Percentiles rank a stretch among this genome's conserved stretches.
These are phyloP conservation scores for Eucalyptus microcorys DNA, from an alignment of 345 rosid genomes.

Conservation along the genomic window DNA sequence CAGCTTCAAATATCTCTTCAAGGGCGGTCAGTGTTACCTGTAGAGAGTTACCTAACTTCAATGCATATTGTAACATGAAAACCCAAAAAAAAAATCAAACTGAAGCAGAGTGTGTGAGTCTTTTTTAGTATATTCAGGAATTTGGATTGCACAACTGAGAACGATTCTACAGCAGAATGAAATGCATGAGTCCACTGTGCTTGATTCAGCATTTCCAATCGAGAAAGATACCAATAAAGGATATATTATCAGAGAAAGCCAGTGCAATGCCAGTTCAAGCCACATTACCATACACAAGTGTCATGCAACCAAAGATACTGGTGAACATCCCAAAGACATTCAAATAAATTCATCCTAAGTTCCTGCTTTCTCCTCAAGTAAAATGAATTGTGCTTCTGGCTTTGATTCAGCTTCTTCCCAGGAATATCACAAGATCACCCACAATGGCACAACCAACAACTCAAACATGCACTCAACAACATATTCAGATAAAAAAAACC, in stretches of 20 bases:
- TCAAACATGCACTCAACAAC: not conserved
- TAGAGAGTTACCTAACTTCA: not conserved
- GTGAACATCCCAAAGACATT: not conserved
- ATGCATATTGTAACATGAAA: not conserved
- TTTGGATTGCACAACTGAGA: not conserved
- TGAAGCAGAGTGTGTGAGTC: not conserved
- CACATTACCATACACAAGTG: not conserved
- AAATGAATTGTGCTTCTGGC: not conserved
- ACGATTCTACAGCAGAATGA: not conserved
- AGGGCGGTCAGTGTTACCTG: slow-evolving; percentile 92
- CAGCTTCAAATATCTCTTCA: slow-evolving; percentile 90
- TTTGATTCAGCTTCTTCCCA: not conserved
- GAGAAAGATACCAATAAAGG: not conserved
- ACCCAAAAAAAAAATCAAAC: not conserved
- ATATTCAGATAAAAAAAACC: not conserved
- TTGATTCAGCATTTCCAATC: not conserved
- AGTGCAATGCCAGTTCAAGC: not conserved
- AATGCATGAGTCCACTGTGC: not conserved
- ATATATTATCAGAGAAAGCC: not conserved
- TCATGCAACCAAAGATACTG: not conserved
- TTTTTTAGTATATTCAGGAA: not conserved
- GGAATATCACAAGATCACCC: not conserved
- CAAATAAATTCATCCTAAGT: not conserved
- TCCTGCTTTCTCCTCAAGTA: not conserved
- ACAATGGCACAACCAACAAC: not conserved